These are phyloP conservation scores for Termitomyces sp. DNA, from an alignment of 768 basidiomycete genomes.

Conservation along the genomic window DNA sequence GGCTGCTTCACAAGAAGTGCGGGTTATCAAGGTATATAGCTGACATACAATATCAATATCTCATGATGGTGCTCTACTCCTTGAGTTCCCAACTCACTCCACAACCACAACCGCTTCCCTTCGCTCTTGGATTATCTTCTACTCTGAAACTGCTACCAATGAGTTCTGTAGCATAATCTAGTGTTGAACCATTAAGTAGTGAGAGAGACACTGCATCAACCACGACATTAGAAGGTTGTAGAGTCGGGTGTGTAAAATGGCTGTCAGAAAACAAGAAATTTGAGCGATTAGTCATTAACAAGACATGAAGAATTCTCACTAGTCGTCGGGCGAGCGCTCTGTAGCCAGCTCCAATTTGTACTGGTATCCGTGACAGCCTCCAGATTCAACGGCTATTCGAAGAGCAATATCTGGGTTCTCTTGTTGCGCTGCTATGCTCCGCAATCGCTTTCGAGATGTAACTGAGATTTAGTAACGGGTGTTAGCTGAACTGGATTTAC, in stretches of 20 bases:
- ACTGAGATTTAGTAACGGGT: not conserved
- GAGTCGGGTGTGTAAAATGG: slow-evolving; percentile 67
- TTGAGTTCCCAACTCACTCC: slow-evolving; percentile 95
- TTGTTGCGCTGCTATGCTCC: slow-evolving; percentile 63
- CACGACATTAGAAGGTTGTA: slow-evolving; percentile 73
- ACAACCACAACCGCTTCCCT: slow-evolving; percentile 90
- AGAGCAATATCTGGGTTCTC: slow-evolving; percentile 65
- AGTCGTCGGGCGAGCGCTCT: slow-evolving; percentile 68
- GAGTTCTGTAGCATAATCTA: slow-evolving; percentile 92
- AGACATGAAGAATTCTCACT: slow-evolving; percentile 52
- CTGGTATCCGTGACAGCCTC: slow-evolving; percentile 97
- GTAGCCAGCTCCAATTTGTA: slow-evolving; percentile 87
- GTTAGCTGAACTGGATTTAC: slow-evolving; percentile 33
- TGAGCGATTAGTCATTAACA: slow-evolving; percentile 5
- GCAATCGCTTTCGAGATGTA: slow-evolving; percentile 63
- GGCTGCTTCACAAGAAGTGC: not conserved
- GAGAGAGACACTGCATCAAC: slow-evolving; percentile 85
- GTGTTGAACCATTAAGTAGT: slow-evolving; percentile 82
- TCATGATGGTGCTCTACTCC: slow-evolving; percentile 22
- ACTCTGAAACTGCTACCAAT: slow-evolving; percentile 91
- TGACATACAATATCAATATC: not conserved
- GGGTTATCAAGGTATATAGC: not conserved
- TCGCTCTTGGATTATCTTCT: slow-evolving; percentile 84
- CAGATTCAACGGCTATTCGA: slow-evolving; percentile 84
- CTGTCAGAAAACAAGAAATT: slow-evolving; percentile 32